Conservation (phyloP, 768 basidiomycete species). For the Piloderma croceum region DNA sequence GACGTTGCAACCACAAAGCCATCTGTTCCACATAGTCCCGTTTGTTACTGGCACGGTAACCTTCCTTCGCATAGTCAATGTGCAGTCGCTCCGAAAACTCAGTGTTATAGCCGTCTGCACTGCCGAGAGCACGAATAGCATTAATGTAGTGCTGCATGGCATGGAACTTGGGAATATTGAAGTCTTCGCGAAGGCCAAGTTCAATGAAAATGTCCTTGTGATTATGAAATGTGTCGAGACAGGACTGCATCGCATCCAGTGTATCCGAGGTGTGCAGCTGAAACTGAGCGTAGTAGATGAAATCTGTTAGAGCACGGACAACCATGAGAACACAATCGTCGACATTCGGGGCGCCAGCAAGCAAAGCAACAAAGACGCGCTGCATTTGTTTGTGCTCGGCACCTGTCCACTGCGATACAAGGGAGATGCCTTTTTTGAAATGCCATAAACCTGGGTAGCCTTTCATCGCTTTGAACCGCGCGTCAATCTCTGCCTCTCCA, state of each 20-base stretch:
- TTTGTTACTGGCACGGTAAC: conserved; percentile 20
- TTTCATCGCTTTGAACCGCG: conserved; percentile 9
- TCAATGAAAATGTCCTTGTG: conserved; percentile 26
- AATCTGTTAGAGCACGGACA: conserved; percentile 26
- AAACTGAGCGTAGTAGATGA: conserved; percentile 28
- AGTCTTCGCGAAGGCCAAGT: conserved; percentile 22
- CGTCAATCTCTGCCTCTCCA: conserved; percentile 22
- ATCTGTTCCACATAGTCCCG: conserved; percentile 33
- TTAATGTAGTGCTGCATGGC: conserved; percentile 22
- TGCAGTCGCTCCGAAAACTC: conserved; percentile 36
- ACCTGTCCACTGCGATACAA: conserved; percentile 21
- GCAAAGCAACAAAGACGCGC: conserved; percentile 26
- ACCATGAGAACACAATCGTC: conserved; percentile 18
- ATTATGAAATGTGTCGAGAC: conserved; percentile 23
- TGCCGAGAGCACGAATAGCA: conserved; percentile 22
- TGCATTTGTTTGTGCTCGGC: conserved; percentile 27
- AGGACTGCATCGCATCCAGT: conserved; percentile 18
- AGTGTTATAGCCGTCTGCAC: conserved; percentile 29
- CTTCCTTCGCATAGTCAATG: conserved; percentile 36
- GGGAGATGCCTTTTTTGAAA: conserved; percentile 27
- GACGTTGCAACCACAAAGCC: conserved; percentile 30
- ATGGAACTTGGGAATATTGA: conserved; percentile 36
- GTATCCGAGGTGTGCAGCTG: conserved; percentile 23
- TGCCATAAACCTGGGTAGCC: conserved; percentile 10
- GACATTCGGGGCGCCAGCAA: conserved; percentile 19